These are phyloP conservation scores for Fusarium sp. DNA, from an alignment of 2,329 filamentous ascomycete species.

Conservation along the genomic window DNA sequence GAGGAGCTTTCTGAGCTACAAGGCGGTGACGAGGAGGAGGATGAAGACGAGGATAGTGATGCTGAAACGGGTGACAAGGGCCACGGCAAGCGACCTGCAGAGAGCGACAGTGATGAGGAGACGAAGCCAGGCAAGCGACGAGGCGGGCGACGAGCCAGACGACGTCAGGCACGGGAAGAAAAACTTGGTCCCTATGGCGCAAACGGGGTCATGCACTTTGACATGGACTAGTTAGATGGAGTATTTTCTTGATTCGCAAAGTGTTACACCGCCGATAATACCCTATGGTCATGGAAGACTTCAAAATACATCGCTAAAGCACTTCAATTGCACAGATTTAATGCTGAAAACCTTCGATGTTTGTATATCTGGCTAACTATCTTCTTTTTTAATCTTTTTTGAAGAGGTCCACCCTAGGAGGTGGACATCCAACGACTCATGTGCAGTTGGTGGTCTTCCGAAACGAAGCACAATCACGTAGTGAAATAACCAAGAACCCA, in stretches of 20 bases:
- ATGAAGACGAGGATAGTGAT: conserved; percentile 63
- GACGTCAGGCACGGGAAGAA: conserved; percentile 48
- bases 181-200: conserved; percentile 65
- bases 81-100: conserved; percentile 62
- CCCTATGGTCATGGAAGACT: conserved; percentile 8
- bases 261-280: conserved; percentile 35
- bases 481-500: conserved; percentile 38
- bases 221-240: conserved; percentile 56
- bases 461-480: conserved; percentile 35
- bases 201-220: conserved; percentile 65
- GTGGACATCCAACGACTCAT: conserved; percentile 40
- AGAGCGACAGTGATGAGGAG: conserved; percentile 63
- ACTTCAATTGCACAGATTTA: background rate
- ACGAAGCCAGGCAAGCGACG: conserved; percentile 58
- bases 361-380: conserved; percentile 27
- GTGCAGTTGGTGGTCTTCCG: conserved; percentile 41
- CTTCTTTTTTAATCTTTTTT: background rate
- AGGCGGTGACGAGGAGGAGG: conserved; percentile 57
- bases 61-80: conserved; percentile 60
- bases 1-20: conserved; percentile 77
- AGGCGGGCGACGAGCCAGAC: too few relatives aligned
- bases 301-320: background rate
- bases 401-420: conserved; percentile 41
- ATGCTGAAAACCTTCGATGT: conserved; percentile 21
- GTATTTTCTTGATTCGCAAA: background rate